Conservation (phyloP, 768 basidiomycete genomes). For the Boletus tomentosulus region DNA sequence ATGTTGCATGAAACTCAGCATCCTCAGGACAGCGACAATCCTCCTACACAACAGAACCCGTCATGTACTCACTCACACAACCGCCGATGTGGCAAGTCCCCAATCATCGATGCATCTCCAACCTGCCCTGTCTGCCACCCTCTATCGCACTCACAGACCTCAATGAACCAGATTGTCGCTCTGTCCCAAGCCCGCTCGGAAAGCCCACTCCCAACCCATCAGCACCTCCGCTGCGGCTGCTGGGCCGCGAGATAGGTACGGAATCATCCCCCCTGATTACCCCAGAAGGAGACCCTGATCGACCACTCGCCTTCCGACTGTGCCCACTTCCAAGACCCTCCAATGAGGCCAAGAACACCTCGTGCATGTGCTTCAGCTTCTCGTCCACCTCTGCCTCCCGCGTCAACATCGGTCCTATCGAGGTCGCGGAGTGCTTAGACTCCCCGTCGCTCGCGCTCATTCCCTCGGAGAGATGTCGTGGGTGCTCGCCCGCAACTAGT, state of each 20-base stretch:
- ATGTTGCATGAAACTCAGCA: background rate
- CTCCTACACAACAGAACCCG: background rate
- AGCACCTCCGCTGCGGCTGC: constrained; percentile 5
- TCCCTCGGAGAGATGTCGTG: constrained; percentile 17
- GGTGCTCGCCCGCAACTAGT: constrained; percentile 13
- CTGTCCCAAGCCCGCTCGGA: constrained; percentile 18
- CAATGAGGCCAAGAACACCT: constrained; percentile 59
- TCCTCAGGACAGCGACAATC: background rate
- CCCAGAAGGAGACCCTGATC: constrained; percentile 12
- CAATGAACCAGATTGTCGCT: constrained; percentile 28
- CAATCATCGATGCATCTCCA: constrained; percentile 9
- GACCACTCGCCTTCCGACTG: constrained; percentile 19
- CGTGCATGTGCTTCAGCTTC: constrained; percentile 61
- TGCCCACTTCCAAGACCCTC: constrained; percentile 49
- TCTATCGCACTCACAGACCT: constrained; percentile 27
- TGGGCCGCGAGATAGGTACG: constrained; percentile 3
- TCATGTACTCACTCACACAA: constrained; percentile 4
- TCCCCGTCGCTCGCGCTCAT: constrained; percentile 15
- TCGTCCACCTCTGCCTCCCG: constrained; percentile 64
- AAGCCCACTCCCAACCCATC: constrained; percentile 8
- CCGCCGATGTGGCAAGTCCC: constrained; percentile 16
- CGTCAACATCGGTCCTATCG: constrained; percentile 55
- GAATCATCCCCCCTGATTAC: constrained; percentile 7
- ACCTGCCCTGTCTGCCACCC: constrained; percentile 29
- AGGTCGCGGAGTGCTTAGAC: constrained; percentile 24